Evolutionary conservation across 1,284 basidiomycete genomes (phyloP), one percentile per base, ranked within the genome.

Genomic region (Microstroma glucosiphilum): DNA sequence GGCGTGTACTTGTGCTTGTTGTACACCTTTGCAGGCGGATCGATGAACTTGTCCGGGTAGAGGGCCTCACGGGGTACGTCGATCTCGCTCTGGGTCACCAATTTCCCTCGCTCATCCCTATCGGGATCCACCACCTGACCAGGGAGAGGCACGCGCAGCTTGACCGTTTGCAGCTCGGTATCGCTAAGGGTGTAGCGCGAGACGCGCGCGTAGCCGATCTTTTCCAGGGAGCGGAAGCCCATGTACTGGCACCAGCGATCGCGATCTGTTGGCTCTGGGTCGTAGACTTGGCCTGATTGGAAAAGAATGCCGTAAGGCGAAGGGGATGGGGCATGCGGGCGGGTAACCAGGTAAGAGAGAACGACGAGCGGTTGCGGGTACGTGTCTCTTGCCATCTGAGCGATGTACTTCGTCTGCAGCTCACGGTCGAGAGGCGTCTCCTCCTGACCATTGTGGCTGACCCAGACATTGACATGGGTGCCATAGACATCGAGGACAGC

Each of bases 391-490:
- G 94, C 89, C 58, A 96, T 88, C 30, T 87, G 82, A 0, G 89
- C 92, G 49, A 96, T 82, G 72, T 89, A 89, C 40, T 79, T 87
- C 54, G 89, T 90, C 77, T 96, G 92, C 49, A 96, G 80, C 78
- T 93, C 89, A 67, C 92, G 86, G 79, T 96, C 92, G 19, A 92
- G 80, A 0, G 88, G 85, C 58, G 92, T 91, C 77, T 94, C 89
- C 83, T 94, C 76, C 84, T 96, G 92, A 1, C 92, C 92, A 75
- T 96, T 96, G 75, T 96, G 92, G 48, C 59, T 61, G 21, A 63
- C 61, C 15, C 63, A 43, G 46, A 63, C 61, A 46, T 63, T 62
- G 2, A 94, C 86, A 58, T 85, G 83, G 0, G 87, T 87, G 0
- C 91, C 91, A 70, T 87, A 89, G 4, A 93, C 83, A 66, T 94